These are phyloP conservation scores for Ogataea ramenticola DNA, from an alignment of 805 yeast species.

Conservation along the genomic window DNA sequence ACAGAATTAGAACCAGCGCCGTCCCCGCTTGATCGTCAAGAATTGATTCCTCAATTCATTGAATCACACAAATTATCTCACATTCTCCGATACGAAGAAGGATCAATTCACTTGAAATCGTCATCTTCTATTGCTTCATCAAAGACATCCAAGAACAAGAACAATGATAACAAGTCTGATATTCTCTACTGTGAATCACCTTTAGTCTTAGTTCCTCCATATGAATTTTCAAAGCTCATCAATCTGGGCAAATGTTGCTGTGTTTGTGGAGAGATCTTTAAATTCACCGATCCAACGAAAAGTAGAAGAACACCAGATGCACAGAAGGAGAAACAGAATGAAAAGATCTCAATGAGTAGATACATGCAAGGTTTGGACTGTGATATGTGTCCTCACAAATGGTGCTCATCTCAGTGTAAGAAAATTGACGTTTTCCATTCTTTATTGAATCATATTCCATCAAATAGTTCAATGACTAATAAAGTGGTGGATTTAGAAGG, in stretches of 20 bases:
- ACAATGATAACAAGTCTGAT: not conserved
- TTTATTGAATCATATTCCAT: constrained; percentile 20
- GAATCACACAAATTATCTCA: not conserved
- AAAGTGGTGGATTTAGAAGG: constrained; percentile 2
- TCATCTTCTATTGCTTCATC: not conserved
- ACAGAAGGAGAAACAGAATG: not conserved
- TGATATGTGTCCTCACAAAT: constrained; percentile 18
- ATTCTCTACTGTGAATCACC: constrained; percentile 18
- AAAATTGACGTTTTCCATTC: constrained; percentile 20
- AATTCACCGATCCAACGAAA: constrained; percentile 24
- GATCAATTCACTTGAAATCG: not conserved
- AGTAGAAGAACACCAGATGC: constrained; percentile 9
- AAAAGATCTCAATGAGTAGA: constrained; percentile 10
- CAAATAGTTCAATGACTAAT: constrained; percentile 22
- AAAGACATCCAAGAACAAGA: not conserved
- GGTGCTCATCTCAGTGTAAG: constrained; percentile 24
- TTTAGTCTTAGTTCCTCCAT: constrained; percentile 17
- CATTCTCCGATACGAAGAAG: not conserved
- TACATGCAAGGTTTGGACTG: constrained; percentile 25
- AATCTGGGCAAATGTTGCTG: constrained; percentile 25
- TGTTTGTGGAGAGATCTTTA: constrained; percentile 24
- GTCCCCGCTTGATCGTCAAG: not conserved
- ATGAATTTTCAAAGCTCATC: constrained; percentile 18
- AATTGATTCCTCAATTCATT: not conserved
- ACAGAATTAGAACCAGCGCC: not conserved